Percentiles rank a stretch among this genome's conserved stretches.
Conservation (phyloP, 345 rosid genomes). For the Rhodamnia argentea region DNA sequence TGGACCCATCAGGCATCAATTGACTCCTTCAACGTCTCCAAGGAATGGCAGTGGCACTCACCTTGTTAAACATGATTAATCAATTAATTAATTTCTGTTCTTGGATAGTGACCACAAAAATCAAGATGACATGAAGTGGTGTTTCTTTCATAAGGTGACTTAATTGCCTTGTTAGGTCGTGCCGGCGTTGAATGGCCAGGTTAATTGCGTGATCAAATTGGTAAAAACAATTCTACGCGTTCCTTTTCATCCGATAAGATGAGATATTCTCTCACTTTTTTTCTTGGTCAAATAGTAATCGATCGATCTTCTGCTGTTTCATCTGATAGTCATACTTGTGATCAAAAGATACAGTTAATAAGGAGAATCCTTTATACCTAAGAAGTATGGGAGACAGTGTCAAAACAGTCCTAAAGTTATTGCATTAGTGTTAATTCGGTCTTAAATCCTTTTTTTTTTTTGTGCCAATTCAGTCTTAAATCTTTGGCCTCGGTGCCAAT, state of each 20-base stretch:
- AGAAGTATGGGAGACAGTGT: neutral
- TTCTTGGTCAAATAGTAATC: too few relatives aligned
- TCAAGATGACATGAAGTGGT: neutral
- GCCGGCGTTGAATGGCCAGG: neutral
- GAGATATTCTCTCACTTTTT: too few relatives aligned
- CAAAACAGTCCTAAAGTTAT: too few relatives aligned
- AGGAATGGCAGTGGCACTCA: neutral
- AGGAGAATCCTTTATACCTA: neutral
- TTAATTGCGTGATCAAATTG: neutral
- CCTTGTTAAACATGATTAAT: neutral
- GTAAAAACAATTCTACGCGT: too few relatives aligned
- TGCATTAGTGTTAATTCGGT: too few relatives aligned
- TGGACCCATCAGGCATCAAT: neutral
- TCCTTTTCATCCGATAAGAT: too few relatives aligned
- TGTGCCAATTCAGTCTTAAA: too few relatives aligned
- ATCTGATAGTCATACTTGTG: fast-evolving
- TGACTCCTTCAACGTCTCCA: neutral
- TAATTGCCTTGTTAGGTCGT: neutral
- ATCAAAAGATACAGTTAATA: neutral
- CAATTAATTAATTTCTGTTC: neutral
- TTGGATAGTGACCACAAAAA: neutral
- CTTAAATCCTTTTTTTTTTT: too few relatives aligned
- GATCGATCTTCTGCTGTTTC: neutral
- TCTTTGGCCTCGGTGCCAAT: too few relatives aligned
- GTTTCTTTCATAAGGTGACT: neutral